Evolutionary conservation across 371 early-diverging fungal species (phyloP), one percentile per base, ranked within the genome.

Genomic region (Mortierella sp.): DNA sequence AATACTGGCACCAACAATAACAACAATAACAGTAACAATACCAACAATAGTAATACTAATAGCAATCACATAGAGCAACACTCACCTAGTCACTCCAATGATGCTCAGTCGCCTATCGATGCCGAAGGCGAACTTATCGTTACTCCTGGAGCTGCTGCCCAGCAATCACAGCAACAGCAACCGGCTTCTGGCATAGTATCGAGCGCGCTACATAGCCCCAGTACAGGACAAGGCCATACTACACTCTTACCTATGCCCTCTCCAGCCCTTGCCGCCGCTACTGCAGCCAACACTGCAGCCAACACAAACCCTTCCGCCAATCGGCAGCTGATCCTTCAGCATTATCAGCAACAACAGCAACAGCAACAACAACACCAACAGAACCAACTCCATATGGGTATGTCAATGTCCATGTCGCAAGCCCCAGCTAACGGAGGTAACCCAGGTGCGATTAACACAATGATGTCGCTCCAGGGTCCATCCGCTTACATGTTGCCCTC

Each of bases 351-450:
- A 53, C 81, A 76, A 28, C 71, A 68, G 34, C 67, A 45, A 31
- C 72, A 65, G 2, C 63, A 64, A 6, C 70, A 70, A 9, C 69
- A 69, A 32, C 63, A 62, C 0, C 69, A 68, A 28, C 45, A 77
- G 12, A 55, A 76, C 55, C 34, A 80, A 68, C 37, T 54, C 73
- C 31, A 75, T 66, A 56, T 77, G 76, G 53, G 80, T 63, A 40
- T 75, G 83, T 61, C 81, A 67, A 61, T 82, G 82, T 31, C 76
- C 74, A 26, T 66, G 77, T 28, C 68, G 78, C 31, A 68, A 70
- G 45, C 65, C 60, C 19, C 67, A 64, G 47, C 57, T 47, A 67
- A 42, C 31, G 68, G 49, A 26, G 45, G 23, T 45, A 58, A 54
- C 42, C 66, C 64, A 34, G 45, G 65, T 51, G 59, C 74, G 32